phyloP scores from a whole-genome alignment of 139 green algal species.

The Eudorina sp. region DNA sequence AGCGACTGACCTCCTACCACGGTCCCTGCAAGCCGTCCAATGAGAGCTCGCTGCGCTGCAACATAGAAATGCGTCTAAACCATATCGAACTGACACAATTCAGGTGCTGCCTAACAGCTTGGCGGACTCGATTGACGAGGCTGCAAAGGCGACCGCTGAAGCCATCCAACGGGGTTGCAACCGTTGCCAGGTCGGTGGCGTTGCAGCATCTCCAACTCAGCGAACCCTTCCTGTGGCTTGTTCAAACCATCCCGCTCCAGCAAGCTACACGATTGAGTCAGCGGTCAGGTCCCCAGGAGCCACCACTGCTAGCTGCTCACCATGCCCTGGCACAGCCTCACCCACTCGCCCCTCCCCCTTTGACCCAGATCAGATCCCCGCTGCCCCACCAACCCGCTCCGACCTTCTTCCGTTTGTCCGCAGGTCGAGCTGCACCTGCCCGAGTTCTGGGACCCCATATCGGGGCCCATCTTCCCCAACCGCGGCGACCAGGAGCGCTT shows the following conservation, averaged over 20 bases:
- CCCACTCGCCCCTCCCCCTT: background rate
- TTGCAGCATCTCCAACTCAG: too few relatives aligned
- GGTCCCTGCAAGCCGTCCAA: background rate
- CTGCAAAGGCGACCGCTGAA: conserved; percentile 71
- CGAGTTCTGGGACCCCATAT: conserved; percentile 92
- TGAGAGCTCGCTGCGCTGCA: too few relatives aligned
- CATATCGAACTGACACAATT: background rate
- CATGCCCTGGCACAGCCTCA: background rate
- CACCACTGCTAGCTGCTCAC: too few relatives aligned
- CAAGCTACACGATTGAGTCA: too few relatives aligned
- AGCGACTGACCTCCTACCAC: background rate
- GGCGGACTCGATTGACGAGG: conserved; percentile 75
- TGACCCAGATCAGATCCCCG: too few relatives aligned
- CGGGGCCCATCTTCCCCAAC: conserved; percentile 88
- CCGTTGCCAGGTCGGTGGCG: conserved; percentile 74
- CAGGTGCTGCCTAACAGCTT: conserved; percentile 88
- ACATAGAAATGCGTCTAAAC: too few relatives aligned
- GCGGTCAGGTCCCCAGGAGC: too few relatives aligned
- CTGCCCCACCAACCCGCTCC: background rate
- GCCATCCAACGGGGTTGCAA: conserved; percentile 75
- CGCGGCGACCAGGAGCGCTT: conserved; percentile 89
- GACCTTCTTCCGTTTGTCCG: background rate
- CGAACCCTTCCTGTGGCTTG: too few relatives aligned
- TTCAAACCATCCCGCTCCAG: too few relatives aligned
- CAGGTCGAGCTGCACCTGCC: conserved; percentile 93